Conservation (phyloP, 2,329 filamentous ascomycete species). For the Venturia carpophila region DNA sequence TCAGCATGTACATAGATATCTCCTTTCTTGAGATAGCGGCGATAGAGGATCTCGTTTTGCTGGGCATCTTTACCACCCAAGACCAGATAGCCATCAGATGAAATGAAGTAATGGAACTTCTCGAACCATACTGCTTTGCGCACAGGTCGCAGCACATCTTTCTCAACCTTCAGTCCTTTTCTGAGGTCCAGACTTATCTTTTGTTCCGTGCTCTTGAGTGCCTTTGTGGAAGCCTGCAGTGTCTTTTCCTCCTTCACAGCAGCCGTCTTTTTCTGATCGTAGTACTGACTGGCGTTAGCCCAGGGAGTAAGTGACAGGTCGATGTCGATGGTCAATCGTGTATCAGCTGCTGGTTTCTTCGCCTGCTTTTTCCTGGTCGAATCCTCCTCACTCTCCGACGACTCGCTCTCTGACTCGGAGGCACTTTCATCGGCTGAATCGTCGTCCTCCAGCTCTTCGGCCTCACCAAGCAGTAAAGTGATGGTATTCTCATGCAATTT, state of each 20-base stretch:
- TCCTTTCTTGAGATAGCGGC: constrained; percentile 74
- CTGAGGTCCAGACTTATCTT: constrained; percentile 82
- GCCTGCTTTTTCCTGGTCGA: constrained; percentile 23
- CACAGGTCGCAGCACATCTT: constrained; percentile 74
- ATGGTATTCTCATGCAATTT: constrained; percentile 86
- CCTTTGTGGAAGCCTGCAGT: constrained; percentile 67
- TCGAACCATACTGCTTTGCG: constrained; percentile 90
- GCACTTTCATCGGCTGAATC: constrained; percentile 49
- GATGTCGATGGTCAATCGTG: constrained; percentile 67
- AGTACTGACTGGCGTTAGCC: constrained; percentile 86
- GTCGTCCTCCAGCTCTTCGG: constrained; percentile 54
- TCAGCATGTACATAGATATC: constrained; percentile 92
- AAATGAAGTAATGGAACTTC: constrained; percentile 93
- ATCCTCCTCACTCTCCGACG: constrained; percentile 50
- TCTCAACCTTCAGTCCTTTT: constrained; percentile 85
- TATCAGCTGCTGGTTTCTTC: constrained; percentile 23
- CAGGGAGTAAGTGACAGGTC: constrained; percentile 75
- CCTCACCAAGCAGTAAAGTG: constrained; percentile 69
- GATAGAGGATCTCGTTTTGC: constrained; percentile 90
- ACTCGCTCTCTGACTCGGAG: constrained; percentile 57
- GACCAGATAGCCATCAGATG: constrained; percentile 88
- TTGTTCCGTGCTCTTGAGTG: constrained; percentile 80
- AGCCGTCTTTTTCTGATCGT: constrained; percentile 77
- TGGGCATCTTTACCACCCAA: constrained; percentile 80
- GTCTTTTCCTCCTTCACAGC: constrained; percentile 86